phyloP scores from a whole-genome alignment of 441 rosid species.

The Brassica hybrid region DNA sequence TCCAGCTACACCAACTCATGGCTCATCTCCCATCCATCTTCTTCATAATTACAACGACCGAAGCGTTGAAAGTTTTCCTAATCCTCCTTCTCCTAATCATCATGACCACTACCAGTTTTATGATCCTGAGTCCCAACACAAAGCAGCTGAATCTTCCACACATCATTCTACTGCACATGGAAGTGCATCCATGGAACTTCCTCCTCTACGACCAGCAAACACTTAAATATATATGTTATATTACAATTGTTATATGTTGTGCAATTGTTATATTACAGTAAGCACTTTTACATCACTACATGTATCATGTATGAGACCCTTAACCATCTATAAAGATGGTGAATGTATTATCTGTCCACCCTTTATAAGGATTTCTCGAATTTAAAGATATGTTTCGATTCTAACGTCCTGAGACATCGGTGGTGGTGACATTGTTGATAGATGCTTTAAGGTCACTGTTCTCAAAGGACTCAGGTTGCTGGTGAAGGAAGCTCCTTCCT shows the following conservation, averaged over 20 bases:
- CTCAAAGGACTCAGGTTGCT: not conserved
- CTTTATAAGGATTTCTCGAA: no score
- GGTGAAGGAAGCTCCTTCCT: constrained; percentile 39
- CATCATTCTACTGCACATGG: constrained; percentile 31
- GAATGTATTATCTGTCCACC: constrained; percentile 3
- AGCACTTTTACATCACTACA: not conserved
- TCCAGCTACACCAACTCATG: constrained; percentile 67
- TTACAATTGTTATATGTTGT: no score
- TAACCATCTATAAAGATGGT: constrained; percentile 11
- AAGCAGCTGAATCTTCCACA: constrained; percentile 43
- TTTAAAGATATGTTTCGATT: not conserved
- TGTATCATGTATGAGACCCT: not conserved
- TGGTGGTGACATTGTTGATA: constrained; percentile 11
- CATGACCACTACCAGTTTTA: constrained; percentile 46
- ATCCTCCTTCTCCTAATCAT: constrained; percentile 45
- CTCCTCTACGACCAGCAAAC: constrained; percentile 42
- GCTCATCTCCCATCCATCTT: constrained; percentile 83
- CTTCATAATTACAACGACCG: constrained; percentile 54
- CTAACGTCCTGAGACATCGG: constrained; percentile 26
- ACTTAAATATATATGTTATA: no score
- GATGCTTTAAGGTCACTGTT: constrained; percentile 1
- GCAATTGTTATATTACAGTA: not conserved
- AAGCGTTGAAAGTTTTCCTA: constrained; percentile 50
- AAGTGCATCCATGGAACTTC: constrained; percentile 37
- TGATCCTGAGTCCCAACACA: constrained; percentile 54